A percentile compares a stretch with the other conserved stretches of the same genome.
These are phyloP conservation scores for Kalmusia sp. DNA, from an alignment of 2,329 filamentous ascomycete species.

Conservation along the genomic window DNA sequence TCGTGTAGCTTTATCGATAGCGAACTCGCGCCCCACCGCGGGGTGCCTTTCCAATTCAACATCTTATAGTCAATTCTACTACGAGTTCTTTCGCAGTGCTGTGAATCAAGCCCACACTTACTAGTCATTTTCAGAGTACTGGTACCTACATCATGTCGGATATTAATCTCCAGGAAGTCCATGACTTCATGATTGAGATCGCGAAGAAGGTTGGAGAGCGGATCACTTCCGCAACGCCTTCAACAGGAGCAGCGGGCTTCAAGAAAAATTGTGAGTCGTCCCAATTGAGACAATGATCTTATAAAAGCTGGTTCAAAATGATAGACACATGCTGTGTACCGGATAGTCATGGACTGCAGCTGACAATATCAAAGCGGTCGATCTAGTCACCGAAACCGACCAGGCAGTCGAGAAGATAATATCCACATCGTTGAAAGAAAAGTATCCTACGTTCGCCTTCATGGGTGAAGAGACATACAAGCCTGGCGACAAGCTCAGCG, in stretches of 20 bases:
- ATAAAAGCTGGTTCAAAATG: too few relatives aligned
- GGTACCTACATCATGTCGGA: constrained; percentile 43
- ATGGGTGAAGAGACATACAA: constrained; percentile 70
- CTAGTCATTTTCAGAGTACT: too few relatives aligned
- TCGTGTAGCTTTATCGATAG: too few relatives aligned
- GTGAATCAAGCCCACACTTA: too few relatives aligned
- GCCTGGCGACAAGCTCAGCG: constrained; percentile 67
- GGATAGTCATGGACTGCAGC: too few relatives aligned
- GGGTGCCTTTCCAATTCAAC: too few relatives aligned
- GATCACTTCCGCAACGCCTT: constrained; percentile 54
- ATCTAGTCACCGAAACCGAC: constrained; percentile 70
- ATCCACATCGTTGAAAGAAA: constrained; percentile 56
- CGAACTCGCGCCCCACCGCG: too few relatives aligned
- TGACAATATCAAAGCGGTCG: constrained; percentile 53
- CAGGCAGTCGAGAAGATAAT: constrained; percentile 66
- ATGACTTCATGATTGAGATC: constrained; percentile 56
- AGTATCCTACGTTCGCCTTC: constrained; percentile 62
- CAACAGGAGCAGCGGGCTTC: constrained; percentile 48
- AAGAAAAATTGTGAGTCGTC: constrained; percentile 56
- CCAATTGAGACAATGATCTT: not conserved
- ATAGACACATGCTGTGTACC: too few relatives aligned
- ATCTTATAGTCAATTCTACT: too few relatives aligned
- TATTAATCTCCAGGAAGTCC: constrained; percentile 55
- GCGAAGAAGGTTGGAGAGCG: constrained; percentile 55
- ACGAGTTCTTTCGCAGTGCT: too few relatives aligned